A percentile compares a stretch with the other conserved stretches of the same genome.
Conservation (phyloP, 306 rosid species). For the Cucurbita pepo region DNA sequence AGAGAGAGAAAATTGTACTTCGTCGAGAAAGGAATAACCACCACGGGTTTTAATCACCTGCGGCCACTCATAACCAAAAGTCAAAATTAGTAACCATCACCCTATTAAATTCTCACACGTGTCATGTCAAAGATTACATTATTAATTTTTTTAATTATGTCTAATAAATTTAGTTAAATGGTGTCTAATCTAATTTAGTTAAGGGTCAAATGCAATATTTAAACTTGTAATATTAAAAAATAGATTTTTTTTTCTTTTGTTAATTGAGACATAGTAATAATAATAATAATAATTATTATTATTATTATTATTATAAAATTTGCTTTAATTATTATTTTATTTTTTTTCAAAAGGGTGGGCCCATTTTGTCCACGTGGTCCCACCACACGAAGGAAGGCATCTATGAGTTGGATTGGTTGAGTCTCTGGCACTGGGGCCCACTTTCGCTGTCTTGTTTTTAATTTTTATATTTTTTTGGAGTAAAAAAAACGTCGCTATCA, state of each 20-base stretch:
- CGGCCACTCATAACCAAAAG: neutral
- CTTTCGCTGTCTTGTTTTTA: neutral
- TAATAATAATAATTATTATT: too few species aligned
- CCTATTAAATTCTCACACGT: neutral
- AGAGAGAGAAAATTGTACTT: neutral
- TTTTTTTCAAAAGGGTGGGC: neutral
- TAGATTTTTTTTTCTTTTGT: too few species aligned
- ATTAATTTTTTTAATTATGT: too few species aligned
- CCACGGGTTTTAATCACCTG: neutral
- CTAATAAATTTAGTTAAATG: too few species aligned
- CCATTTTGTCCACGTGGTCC: neutral
- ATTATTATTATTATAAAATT: too few species aligned
- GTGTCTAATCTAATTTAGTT: too few species aligned
- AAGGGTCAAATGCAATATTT: too few species aligned
- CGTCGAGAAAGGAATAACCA: neutral
- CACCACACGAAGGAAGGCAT: neutral
- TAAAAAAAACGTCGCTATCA: neutral
- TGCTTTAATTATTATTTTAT: too few species aligned
- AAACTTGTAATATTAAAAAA: too few species aligned
- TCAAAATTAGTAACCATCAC: neutral
- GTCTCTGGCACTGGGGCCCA: neutral
- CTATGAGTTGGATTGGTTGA: neutral
- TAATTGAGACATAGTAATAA: too few species aligned
- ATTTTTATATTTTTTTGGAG: neutral
- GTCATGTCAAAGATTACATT: neutral